phyloP scores from a whole-genome alignment of 2,329 filamentous ascomycete species.

The Nemania diffusa region DNA sequence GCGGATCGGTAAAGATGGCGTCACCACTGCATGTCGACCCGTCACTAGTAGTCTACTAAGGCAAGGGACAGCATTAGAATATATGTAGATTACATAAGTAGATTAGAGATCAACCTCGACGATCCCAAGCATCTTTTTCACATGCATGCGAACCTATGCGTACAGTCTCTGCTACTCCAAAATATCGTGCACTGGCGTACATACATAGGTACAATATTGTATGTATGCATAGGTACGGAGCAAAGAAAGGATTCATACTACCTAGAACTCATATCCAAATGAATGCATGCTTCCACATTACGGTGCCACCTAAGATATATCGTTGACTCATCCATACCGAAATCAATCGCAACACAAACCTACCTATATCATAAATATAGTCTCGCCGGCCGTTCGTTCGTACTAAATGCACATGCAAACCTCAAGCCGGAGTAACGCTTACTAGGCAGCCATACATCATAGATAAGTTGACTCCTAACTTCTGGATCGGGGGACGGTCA shows the following conservation, averaged over 20 bases:
- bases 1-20: neutral
- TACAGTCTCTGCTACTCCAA: neutral
- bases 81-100: no score
- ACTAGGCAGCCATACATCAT: slow-evolving; percentile 48
- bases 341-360: neutral
- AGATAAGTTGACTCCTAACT: slow-evolving; percentile 45
- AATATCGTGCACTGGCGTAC: no score
- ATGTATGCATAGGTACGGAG: no score
- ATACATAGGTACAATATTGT: no score
- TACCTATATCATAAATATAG: neutral
- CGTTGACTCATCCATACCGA: neutral
- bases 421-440: slow-evolving; percentile 42
- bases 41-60: neutral
- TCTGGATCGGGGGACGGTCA: slow-evolving; percentile 43
- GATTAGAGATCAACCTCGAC: neutral
- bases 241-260: neutral
- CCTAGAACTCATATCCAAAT: neutral
- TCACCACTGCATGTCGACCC: neutral
- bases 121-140: neutral
- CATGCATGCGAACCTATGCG: neutral
- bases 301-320: neutral
- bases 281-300: no score
- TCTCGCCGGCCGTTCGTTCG: neutral
- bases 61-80: no score
- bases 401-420: no score